Evolutionary conservation across 108 stramenopile genomes (phyloP), one percentile per base, ranked within the genome.

Genomic region (Epipyxis sp.): DNA sequence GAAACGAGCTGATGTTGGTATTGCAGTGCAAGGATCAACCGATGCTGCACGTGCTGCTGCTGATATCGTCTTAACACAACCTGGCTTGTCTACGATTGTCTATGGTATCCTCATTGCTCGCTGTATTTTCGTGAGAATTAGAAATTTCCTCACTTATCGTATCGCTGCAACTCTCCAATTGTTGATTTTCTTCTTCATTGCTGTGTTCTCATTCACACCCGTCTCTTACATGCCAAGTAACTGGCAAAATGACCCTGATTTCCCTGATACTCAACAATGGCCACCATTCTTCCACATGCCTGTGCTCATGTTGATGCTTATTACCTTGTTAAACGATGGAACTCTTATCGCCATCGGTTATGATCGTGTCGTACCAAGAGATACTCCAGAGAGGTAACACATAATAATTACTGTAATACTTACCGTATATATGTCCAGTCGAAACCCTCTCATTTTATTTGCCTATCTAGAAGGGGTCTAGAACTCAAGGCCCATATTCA

Each of bases 141-240:
- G 69, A 13, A 77, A 80, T 74, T 85, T 69, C 27, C 59, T 69
- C 57, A 77, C 40, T 16, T 77, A 44, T 59, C 74, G 78, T 32
- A 90, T 93, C 69, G 86, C 90, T 40, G 88, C 86, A 59, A 92
- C 90, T 13, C 80, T 91, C 41, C 91, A 93, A 83, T 81, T 91
- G 59, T 77, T 93, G 10, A 25, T 88, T 76, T 93, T 91, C 88
- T 91, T 91, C 87, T 89, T 91, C 83, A 77, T 91, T 74, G 88
- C 91, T 10, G 77, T 89, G 42, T 81, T 90, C 54, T 77, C 79
- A 34, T 87, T 90, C 77, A 83, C 86, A 44, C 88, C 89, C 41
- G 42, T 0, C 46, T 57, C 59, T 44, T 87, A 67, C 10, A 3
- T 65, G 61, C 61, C 61, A 6, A 6, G 6, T 10, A 35, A 85